These are phyloP conservation scores for Straminergon stramineum DNA, from an alignment of 225 moss, liverwort and hornwort species.

Conservation along the genomic window DNA sequence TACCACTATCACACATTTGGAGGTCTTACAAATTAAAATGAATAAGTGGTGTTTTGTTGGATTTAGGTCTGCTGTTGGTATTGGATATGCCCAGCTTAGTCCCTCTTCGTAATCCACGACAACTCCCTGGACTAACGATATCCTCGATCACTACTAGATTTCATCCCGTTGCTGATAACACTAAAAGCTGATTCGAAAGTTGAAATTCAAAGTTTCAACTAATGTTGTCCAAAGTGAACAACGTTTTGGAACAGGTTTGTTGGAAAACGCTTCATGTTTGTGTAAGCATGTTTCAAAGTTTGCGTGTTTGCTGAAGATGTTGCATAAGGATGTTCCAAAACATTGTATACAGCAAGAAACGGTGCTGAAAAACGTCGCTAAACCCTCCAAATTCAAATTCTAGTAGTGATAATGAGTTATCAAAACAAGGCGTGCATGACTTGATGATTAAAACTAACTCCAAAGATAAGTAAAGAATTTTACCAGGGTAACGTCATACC, in stretches of 20 bases:
- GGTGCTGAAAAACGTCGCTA: not conserved
- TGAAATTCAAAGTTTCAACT: not conserved
- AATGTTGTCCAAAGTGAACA: not conserved
- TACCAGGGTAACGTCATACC: conserved; percentile 42
- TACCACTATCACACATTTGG: not conserved
- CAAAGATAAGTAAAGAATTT: not conserved
- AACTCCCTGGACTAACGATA: not conserved
- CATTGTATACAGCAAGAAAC: not conserved
- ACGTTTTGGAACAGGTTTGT: not conserved
- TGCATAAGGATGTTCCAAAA: not conserved
- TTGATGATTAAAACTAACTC: not conserved
- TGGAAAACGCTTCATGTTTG: no score
- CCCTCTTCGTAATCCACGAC: not conserved
- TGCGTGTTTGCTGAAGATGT: not conserved
- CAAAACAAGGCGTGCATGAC: not conserved
- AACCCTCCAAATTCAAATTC: not conserved
- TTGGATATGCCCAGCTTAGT: not conserved
- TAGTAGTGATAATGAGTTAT: not conserved
- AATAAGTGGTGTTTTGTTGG: not conserved
- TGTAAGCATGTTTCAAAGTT: no score
- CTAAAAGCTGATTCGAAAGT: not conserved
- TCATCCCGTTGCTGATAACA: not conserved
- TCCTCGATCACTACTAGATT: not conserved
- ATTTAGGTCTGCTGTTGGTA: not conserved
- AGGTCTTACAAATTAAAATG: not conserved